A percentile compares a stretch with the other conserved stretches of the same genome.
Evolutionary conservation across 73 alveolate genomes (phyloP).

Genomic region (Durusdinium trenchii): DNA sequence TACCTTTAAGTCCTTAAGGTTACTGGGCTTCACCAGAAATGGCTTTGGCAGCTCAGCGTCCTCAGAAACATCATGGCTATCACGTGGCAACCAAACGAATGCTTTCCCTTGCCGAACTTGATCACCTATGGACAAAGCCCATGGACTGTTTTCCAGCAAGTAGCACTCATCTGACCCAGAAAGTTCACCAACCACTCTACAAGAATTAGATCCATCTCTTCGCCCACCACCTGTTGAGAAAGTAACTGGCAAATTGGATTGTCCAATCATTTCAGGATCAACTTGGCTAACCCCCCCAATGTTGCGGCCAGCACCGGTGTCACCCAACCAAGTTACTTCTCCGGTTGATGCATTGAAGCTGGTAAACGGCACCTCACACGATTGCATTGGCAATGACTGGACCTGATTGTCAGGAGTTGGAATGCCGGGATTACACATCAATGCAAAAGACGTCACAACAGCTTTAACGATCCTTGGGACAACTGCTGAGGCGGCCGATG

Average conservation of each 20-base stretch:
- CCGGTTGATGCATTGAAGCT: background rate
- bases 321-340: constrained; percentile 50
- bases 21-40: constrained; percentile 13
- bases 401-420: constrained; percentile 21
- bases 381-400: constrained; percentile 33
- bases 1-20: background rate
- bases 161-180: constrained; percentile 4
- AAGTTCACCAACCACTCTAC: background rate
- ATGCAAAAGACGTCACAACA: constrained; percentile 18
- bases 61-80: constrained; percentile 16
- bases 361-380: constrained; percentile 19
- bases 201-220: constrained; percentile 24
- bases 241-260: background rate
- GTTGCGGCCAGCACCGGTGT: constrained; percentile 71
- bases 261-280: background rate
- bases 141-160: constrained; percentile 50
- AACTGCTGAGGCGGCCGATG: constrained; percentile 2
- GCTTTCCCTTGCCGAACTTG: constrained; percentile 45
- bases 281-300: constrained; percentile 4
- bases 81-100: constrained; percentile 28
- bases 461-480: constrained; percentile 48
- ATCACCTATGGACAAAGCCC: constrained; percentile 50
- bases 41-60: constrained; percentile 12
- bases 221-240: constrained; percentile 36
- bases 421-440: background rate